Conservation (phyloP, 805 yeast genomes). For the Teunomyces barrocoloradensis region DNA sequence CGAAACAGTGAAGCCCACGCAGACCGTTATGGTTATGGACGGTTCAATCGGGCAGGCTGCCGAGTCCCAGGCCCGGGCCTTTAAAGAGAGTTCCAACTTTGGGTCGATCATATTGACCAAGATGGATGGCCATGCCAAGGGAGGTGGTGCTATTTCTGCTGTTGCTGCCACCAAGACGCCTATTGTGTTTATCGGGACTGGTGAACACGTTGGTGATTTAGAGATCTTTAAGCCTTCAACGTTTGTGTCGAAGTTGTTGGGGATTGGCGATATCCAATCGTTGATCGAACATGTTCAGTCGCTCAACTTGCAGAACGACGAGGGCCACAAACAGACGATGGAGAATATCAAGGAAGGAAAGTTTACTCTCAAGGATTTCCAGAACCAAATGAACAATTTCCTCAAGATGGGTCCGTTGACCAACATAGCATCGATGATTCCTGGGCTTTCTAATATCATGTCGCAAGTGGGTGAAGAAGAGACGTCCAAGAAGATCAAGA, state of each 20-base stretch:
- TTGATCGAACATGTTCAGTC: slow-evolving; percentile 91
- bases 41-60: slow-evolving; percentile 99
- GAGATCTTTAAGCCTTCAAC: slow-evolving; percentile 88
- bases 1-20: slow-evolving; percentile 85
- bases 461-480: slow-evolving; percentile 90
- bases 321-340: slow-evolving; percentile 83
- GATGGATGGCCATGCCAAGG: slow-evolving; percentile 98
- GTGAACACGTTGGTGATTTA: slow-evolving; percentile 92
- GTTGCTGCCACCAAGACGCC: slow-evolving; percentile 97
- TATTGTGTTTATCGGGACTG: slow-evolving; percentile 94
- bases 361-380: slow-evolving; percentile 86
- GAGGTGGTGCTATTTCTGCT: slow-evolving; percentile 99
- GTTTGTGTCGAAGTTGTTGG: slow-evolving; percentile 86
- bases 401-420: slow-evolving; percentile 96
- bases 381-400: slow-evolving; percentile 91
- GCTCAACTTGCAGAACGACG: slow-evolving; percentile 60
- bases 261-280: slow-evolving; percentile 94
- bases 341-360: slow-evolving; percentile 94
- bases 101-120: slow-evolving; percentile 94
- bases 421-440: slow-evolving; percentile 93
- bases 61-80: slow-evolving; percentile 89
- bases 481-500: slow-evolving; percentile 75
- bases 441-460: slow-evolving; percentile 83
- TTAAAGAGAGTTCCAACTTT: slow-evolving; percentile 87
- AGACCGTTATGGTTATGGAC: slow-evolving; percentile 95